Evolutionary conservation across 805 yeast genomes (phyloP).

Genomic region (Zygotorulaspora chibaensis): DNA sequence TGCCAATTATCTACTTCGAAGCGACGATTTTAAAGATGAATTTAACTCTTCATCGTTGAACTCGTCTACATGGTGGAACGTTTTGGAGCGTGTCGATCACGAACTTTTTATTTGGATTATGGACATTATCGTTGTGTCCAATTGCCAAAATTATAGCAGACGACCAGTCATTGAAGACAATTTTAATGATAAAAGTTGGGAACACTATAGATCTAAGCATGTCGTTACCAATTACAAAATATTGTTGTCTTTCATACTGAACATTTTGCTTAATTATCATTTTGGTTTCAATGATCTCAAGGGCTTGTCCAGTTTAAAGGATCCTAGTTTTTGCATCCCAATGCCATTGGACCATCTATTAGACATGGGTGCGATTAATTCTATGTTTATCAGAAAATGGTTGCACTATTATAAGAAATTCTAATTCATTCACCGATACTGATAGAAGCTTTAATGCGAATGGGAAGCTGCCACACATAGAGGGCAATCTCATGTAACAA

Average conservation of each 20-base stretch:
- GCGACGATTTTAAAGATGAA: slow-evolving; percentile 33
- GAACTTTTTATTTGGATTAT: slow-evolving; percentile 34
- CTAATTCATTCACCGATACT: slow-evolving; percentile 8
- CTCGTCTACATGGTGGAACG: slow-evolving; percentile 33
- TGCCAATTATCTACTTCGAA: slow-evolving; percentile 30
- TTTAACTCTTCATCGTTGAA: slow-evolving; percentile 30
- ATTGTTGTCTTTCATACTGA: slow-evolving; percentile 38
- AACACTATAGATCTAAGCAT: slow-evolving; percentile 35
- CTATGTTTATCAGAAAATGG: slow-evolving; percentile 35
- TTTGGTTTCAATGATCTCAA: slow-evolving; percentile 43
- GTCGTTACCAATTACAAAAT: slow-evolving; percentile 40
- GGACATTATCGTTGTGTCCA: slow-evolving; percentile 33
- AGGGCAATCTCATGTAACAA: no score
- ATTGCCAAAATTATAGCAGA: slow-evolving; percentile 35
- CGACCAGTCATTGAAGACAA: slow-evolving; percentile 28
- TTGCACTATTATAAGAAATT: slow-evolving; percentile 32
- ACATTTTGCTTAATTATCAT: slow-evolving; percentile 46
- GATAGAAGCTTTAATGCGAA: neutral
- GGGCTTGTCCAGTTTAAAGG: slow-evolving; percentile 26
- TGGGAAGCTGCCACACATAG: no score
- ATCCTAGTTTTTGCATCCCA: slow-evolving; percentile 29
- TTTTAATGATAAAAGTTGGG: slow-evolving; percentile 25
- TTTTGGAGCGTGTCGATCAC: slow-evolving; percentile 33
- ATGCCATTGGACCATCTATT: slow-evolving; percentile 22
- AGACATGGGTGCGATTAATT: slow-evolving; percentile 22